A percentile compares a stretch with the other conserved stretches of the same genome.
Evolutionary conservation across 345 rosid genomes (phyloP).

Genomic region (Salix purpurea): DNA sequence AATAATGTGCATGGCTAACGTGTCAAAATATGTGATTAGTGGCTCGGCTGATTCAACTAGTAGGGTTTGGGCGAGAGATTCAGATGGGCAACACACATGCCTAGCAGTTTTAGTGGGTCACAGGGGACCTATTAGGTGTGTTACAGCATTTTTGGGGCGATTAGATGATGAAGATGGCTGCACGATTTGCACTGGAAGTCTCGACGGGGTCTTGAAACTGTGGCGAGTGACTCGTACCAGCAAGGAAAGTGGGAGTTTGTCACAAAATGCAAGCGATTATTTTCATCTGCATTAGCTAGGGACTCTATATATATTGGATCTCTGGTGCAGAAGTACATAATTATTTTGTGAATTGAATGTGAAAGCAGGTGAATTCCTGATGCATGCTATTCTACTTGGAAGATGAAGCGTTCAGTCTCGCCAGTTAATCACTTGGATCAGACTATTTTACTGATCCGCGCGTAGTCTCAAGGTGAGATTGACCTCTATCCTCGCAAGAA

Average conservation of each 20-base stretch:
- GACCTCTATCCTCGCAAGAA: not conserved
- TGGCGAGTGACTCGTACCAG: conserved; percentile 32
- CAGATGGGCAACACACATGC: conserved; percentile 35
- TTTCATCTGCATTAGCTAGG: conserved; percentile 23
- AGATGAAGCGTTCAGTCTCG: no score
- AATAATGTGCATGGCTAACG: conserved; percentile 41
- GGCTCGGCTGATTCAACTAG: conserved; percentile 48
- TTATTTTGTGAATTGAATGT: no score
- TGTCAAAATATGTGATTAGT: conserved; percentile 36
- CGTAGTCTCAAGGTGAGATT: not conserved
- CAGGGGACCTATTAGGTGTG: conserved; percentile 41
- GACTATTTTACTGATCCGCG: not conserved
- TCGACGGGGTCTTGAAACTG: conserved; percentile 49
- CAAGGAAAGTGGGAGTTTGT: conserved; percentile 10
- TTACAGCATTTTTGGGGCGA: conserved; percentile 26
- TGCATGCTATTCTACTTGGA: no score
- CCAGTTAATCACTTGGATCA: not conserved
- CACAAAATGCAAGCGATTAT: conserved; percentile 12
- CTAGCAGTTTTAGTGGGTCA: conserved; percentile 40
- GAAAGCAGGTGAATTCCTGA: no score
- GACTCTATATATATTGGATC: not conserved
- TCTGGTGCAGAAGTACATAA: not conserved
- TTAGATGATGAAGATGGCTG: conserved; percentile 30
- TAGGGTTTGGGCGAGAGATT: conserved; percentile 43
- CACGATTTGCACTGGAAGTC: conserved; percentile 49